Base-by-base conservation (phyloP, 2,329 filamentous ascomycete genomes). In the Phaeosphaeria sp. region DNA sequence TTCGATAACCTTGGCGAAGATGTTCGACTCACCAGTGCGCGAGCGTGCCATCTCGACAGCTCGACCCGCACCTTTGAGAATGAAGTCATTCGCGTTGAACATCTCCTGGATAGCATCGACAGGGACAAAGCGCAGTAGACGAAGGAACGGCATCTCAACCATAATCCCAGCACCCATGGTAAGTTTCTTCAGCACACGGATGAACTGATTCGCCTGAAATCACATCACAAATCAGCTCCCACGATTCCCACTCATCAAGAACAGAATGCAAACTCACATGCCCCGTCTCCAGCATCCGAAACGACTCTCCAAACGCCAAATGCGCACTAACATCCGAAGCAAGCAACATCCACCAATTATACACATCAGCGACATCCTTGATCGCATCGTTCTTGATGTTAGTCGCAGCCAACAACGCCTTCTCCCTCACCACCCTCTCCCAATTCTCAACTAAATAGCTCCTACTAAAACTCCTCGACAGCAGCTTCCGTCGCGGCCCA, bases 321-420 rank as follows among this genome's bases (percentile, higher is more conserved):
- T 75, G 63, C 4, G 70, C 70, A 18, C 68, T 71, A 2, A 79
- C 67, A 54, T 80, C 78, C 1, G 75, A 72, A 6, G 78, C 75
- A 57, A 80, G 74, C 21, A 78, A 72, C 33, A 74, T 78, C 67
- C 67, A 75, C 76, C 75, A 68, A 48, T 77, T 75, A 45, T 79
- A 59, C 2, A 71, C 47, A 40, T 81, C 77, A 9, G 72, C 72
- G 15, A 55, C 61, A 21, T 71, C 65, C 6, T 65, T 61, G 47
- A 53, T 50, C 1, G 64, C 70, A 49, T 71, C 65, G 2, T 27
- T 49, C 36, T 68, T 68, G 52, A 80, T 78, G 49, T 73, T 69
- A 0, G 56, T 52, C 7, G 79, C 70, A 3, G 74, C 74, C 22
- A 76, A 60, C 11, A 65, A 56, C 1, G 73, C 67, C 53, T 73